phyloP scores from a whole-genome alignment of 2,329 filamentous ascomycete genomes.

The Fusarium phyllophilum region DNA sequence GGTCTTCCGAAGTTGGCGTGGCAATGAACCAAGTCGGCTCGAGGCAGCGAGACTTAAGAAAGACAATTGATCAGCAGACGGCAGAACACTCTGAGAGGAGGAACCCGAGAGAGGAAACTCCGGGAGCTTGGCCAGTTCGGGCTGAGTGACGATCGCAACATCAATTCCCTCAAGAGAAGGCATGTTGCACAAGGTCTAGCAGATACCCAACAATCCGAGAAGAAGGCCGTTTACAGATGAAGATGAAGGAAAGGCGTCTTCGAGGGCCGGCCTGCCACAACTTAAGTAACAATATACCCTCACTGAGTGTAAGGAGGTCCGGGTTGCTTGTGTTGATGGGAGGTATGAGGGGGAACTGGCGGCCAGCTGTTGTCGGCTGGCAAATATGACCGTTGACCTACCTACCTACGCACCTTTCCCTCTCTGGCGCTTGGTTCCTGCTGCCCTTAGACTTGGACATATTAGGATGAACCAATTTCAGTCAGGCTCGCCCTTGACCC shows the following conservation, averaged over 20 bases:
- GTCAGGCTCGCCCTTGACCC: not conserved
- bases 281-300: not conserved
- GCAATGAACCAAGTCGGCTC: not conserved
- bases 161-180: conserved; percentile 61
- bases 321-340: not conserved
- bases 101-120: conserved; percentile 67
- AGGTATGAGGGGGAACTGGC: not conserved
- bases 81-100: conserved; percentile 53
- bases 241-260: not conserved
- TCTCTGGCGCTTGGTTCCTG: not conserved
- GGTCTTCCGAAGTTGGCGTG: conserved; percentile 43
- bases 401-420: not conserved
- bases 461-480: not conserved
- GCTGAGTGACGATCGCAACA: conserved; percentile 54
- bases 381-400: not conserved
- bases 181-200: conserved; percentile 49
- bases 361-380: conserved; percentile 24
- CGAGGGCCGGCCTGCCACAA: not conserved
- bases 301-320: not conserved
- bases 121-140: conserved; percentile 53
- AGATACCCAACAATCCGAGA: not conserved
- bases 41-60: conserved; percentile 31
- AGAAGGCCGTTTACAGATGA: not conserved
- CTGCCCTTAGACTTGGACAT: not conserved
- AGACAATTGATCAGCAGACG: conserved; percentile 19